Conservation (phyloP, 345 rosid species). For the Trapa bicornis region DNA sequence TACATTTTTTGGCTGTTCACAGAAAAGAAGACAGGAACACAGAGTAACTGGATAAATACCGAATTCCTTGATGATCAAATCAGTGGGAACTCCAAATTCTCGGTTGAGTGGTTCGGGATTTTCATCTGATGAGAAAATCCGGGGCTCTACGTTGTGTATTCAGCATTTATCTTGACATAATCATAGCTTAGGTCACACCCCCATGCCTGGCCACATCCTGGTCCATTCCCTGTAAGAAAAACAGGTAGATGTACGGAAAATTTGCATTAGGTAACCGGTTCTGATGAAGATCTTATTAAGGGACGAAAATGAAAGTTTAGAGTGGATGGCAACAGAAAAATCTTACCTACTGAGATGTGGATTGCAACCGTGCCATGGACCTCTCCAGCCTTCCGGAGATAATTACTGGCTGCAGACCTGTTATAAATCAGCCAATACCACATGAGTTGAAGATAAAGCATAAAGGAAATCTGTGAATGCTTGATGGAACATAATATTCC, state of each 20-base stretch:
- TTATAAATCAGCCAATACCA: background rate
- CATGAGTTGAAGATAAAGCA: background rate
- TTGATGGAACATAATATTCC: background rate
- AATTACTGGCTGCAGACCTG: conserved; percentile 65
- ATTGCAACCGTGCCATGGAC: conserved; percentile 64
- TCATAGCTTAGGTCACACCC: conserved; percentile 86
- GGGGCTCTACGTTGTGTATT: conserved; percentile 50
- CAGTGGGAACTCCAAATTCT: background rate
- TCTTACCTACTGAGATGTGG: conserved; percentile 56
- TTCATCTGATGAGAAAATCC: background rate
- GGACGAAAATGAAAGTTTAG: background rate
- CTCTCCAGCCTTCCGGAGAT: conserved; percentile 70
- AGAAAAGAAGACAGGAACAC: background rate
- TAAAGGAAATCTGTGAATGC: background rate
- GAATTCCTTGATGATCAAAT: background rate
- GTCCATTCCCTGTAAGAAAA: conserved; percentile 40
- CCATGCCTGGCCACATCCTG: conserved; percentile 61
- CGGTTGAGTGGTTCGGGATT: background rate
- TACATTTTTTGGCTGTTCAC: background rate
- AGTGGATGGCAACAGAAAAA: background rate
- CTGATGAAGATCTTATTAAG: background rate
- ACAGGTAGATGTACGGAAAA: background rate
- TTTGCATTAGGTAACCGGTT: background rate
- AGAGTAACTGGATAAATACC: background rate
- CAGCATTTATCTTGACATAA: conserved; percentile 80